Evolutionary conservation across 331 rosid genomes (phyloP).

Genomic region (Phaseolus coccineus): DNA sequence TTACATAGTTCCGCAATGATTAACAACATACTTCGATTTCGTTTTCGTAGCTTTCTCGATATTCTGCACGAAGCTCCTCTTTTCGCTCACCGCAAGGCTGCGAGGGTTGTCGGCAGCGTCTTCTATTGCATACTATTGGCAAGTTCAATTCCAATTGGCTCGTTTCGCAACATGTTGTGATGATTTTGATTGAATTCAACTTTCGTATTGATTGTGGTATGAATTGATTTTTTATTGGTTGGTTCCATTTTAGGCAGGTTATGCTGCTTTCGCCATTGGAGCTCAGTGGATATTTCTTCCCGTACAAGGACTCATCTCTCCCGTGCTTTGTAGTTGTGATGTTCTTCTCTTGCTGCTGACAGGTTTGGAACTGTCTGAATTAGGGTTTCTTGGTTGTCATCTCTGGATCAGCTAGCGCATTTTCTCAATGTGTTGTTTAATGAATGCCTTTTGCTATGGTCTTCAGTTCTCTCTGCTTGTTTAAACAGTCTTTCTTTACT

Average conservation of each 20-base stretch:
- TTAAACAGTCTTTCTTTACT: neutral
- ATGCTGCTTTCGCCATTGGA: constrained; percentile 72
- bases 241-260: constrained; percentile 71
- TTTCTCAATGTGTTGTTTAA: constrained; percentile 10
- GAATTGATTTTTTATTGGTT: constrained; percentile 34
- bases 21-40: neutral
- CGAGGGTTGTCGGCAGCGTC: constrained; percentile 83
- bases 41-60: constrained; percentile 75
- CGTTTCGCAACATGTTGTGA: neutral
- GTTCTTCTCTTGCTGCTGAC: constrained; percentile 81
- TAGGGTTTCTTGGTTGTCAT: constrained; percentile 27
- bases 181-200: constrained; percentile 37
- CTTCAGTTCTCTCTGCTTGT: neutral
- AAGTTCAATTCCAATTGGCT: constrained; percentile 46
- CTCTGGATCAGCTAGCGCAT: neutral
- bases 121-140: constrained; percentile 80
- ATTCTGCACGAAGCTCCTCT: constrained; percentile 96
- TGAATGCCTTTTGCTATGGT: constrained; percentile 10
- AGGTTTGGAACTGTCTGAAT: constrained; percentile 56
- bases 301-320: constrained; percentile 53
- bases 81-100: constrained; percentile 87
- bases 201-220: constrained; percentile 25
- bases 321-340: constrained; percentile 85
- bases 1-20: neutral
- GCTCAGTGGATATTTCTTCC: constrained; percentile 81